Percentiles rank a stretch among this genome's conserved stretches.
phyloP scores from a whole-genome alignment of 1,284 basidiomycete genomes.

The Coniferiporia weirii region DNA sequence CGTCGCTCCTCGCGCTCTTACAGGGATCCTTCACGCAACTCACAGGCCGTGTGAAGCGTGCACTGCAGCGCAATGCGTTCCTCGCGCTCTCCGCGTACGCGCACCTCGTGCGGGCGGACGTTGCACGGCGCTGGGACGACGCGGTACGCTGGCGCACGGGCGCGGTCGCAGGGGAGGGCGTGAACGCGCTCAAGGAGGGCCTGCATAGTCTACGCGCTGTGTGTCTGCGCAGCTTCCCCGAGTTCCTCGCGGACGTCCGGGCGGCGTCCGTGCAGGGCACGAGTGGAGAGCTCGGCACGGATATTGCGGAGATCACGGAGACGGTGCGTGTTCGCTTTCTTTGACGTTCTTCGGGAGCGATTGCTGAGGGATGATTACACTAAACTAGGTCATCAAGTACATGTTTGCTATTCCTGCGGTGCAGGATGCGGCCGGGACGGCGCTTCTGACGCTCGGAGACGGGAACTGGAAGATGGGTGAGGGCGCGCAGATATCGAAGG shows the following conservation, averaged over 20 bases:
- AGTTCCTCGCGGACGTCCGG: conserved; percentile 72
- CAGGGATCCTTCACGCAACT: conserved; percentile 56
- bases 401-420: conserved; percentile 65
- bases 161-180: conserved; percentile 34
- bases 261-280: conserved; percentile 44
- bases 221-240: conserved; percentile 74
- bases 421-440: conserved; percentile 55
- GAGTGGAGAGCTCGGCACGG: conserved; percentile 48
- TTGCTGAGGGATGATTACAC: neutral
- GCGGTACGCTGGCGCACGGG: conserved; percentile 46
- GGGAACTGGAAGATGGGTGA: conserved; percentile 88
- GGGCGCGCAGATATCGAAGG: conserved; percentile 57
- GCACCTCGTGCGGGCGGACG: conserved; percentile 1
- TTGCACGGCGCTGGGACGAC: conserved; percentile 62
- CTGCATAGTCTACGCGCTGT: conserved; percentile 56
- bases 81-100: conserved; percentile 66
- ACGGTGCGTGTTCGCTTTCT: conserved; percentile 39
- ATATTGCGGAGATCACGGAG: conserved; percentile 56
- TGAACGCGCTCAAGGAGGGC: conserved; percentile 68
- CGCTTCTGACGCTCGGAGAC: conserved; percentile 65
- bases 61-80: conserved; percentile 79
- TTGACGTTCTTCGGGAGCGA: neutral
- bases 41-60: conserved; percentile 68
- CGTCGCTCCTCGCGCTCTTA: conserved; percentile 59
- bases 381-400: conserved; percentile 39